Conservation (phyloP, 2,329 filamentous ascomycete genomes). For the Fusarium napiforme region DNA sequence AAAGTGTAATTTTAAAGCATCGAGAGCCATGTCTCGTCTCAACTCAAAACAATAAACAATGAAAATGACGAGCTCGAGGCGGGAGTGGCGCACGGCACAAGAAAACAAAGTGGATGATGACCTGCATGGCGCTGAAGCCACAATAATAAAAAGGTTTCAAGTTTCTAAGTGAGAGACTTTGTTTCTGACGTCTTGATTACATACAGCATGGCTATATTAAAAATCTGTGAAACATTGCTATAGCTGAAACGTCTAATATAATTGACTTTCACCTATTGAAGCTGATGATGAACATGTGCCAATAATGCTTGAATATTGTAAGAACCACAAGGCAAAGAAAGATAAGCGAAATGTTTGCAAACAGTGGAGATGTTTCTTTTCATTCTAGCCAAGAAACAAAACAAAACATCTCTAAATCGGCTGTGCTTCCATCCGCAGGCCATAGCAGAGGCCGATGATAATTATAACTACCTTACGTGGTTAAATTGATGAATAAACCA, state of each 20-base stretch:
- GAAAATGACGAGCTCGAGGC: neutral
- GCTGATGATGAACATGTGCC: neutral
- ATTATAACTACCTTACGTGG: neutral
- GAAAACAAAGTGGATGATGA: conserved; percentile 2
- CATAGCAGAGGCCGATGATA: conserved; percentile 1
- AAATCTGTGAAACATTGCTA: neutral
- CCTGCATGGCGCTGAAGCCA: conserved; percentile 20
- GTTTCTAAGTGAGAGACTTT: neutral
- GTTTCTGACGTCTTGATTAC: neutral
- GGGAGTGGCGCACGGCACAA: conserved; percentile 26
- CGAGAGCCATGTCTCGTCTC: conserved; percentile 24
- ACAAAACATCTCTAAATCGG: neutral
- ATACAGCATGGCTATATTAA: neutral
- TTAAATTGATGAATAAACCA: neutral
- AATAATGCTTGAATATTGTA: neutral
- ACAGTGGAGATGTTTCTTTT: neutral
- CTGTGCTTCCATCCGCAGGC: conserved; percentile 1
- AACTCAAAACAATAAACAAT: conserved; percentile 13
- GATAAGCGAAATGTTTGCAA: neutral
- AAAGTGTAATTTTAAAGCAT: neutral
- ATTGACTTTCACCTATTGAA: neutral
- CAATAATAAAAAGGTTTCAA: conserved; percentile 1
- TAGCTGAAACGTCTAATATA: neutral
- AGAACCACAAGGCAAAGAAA: neutral
- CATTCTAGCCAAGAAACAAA: conserved; percentile 20